Evolutionary conservation across 2,329 filamentous ascomycete genomes (phyloP).

Genomic region (Fusarium liriodendri): DNA sequence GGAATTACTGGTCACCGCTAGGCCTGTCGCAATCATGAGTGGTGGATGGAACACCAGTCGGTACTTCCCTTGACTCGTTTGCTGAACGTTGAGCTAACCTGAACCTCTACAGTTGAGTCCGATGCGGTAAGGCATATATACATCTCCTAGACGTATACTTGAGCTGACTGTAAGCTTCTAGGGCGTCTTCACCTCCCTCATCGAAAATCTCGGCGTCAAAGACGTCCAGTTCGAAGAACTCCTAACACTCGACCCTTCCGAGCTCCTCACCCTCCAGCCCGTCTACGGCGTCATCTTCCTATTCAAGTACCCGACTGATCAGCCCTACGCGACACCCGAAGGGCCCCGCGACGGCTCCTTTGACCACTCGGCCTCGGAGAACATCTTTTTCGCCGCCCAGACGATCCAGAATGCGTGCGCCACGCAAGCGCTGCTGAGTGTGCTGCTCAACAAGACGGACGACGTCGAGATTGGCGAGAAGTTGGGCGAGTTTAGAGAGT

Average conservation of each 20-base stretch:
- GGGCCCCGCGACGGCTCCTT: constrained; percentile 84
- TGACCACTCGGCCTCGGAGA: constrained; percentile 78
- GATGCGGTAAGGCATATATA: constrained; percentile 84
- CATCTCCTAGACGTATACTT: background rate
- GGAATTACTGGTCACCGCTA: background rate
- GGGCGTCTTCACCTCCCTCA: constrained; percentile 97
- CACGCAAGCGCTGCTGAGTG: constrained; percentile 92
- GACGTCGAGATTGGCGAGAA: constrained; percentile 77
- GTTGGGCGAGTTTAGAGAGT: constrained; percentile 85
- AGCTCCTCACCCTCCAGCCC: constrained; percentile 76
- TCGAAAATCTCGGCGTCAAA: constrained; percentile 90
- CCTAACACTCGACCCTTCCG: constrained; percentile 84
- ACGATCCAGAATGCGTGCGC: constrained; percentile 99
- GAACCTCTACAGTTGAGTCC: constrained; percentile 74
- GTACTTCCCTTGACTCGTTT: constrained; percentile 40
- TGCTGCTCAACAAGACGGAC: constrained; percentile 85
- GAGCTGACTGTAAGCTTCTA: constrained; percentile 41
- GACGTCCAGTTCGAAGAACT: constrained; percentile 98
- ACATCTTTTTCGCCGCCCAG: constrained; percentile 93
- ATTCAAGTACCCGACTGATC: constrained; percentile 91
- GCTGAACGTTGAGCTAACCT: constrained; percentile 16
- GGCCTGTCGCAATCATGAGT: constrained; percentile 64
- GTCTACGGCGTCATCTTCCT: constrained; percentile 98
- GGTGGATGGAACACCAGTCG: constrained; percentile 94
- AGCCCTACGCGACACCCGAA: constrained; percentile 67